Base-by-base conservation (phyloP, 306 rosid species). In the Vigna hirtella region DNA sequence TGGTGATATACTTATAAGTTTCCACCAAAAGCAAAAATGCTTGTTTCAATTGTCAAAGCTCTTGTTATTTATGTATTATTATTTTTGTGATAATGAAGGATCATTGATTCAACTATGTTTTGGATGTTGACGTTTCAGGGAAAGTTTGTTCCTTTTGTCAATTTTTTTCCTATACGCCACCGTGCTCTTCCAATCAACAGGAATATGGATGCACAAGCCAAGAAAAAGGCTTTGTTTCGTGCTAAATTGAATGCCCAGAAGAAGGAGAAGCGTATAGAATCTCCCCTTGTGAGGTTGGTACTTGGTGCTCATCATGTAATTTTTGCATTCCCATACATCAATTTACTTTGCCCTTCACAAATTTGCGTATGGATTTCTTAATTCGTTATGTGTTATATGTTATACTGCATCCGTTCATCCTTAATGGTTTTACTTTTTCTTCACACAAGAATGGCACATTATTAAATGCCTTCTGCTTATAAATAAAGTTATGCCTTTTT, bases 181-280 rank as follows among this genome's bases (percentile, higher is more conserved):
- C 11, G 26, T 20, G 63, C 15, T 52, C 52, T 45, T 64, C 36
- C 34, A 50, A 24, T 42, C 52, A 75, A 70, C 38, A 28, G 12
- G 56, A 56, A 20, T 52, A 85, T 80, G 84, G 86, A 87, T 74
- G 90, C 90, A 12, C 87, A 94, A 77, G 93, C 95, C 45, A 91
- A 79, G 88, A 88, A 90, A 72, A 95, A 87, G 70, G 91, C 98
- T 10, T 6, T 86, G 20, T 91, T 91, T 82, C 99, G 96, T 71
- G 88, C 98, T 61, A 95, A 87, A 87, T 81, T 95, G 91, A 92
- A 91, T 72, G 97, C 97, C 10, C 93, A 89, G 84, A 90, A 93
- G 90, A 93, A 91, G 86, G 97, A 91, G 16, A 95, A 95, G 78
- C 98, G 99, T 78, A 87, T 93, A 10, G 93, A 91, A 58, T 95